phyloP scores from a whole-genome alignment of 305 asterid species.

The Fraxinus sp. region DNA sequence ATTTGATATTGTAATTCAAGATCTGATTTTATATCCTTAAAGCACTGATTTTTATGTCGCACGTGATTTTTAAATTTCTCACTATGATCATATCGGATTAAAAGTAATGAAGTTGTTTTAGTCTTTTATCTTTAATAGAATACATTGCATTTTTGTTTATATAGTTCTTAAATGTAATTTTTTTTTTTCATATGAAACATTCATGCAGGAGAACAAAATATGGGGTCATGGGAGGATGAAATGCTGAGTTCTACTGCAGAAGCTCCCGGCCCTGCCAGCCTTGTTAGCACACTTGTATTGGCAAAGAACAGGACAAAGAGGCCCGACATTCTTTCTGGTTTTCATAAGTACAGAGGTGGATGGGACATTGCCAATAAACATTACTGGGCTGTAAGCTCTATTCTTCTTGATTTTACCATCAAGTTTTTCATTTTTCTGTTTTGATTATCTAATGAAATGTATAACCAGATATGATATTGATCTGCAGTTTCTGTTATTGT shows the following conservation, averaged over 20 bases:
- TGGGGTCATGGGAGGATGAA: slow-evolving; percentile 76
- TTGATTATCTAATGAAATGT: neutral
- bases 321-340: slow-evolving; percentile 73
- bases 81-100: neutral
- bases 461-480: neutral
- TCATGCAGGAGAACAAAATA: slow-evolving; percentile 57
- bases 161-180: neutral
- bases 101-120: neutral
- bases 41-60: neutral
- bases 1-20: slow-evolving; percentile 18
- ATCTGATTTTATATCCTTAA: slow-evolving; percentile 7
- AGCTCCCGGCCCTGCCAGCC: slow-evolving; percentile 66
- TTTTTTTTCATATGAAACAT: slow-evolving; percentile 6
- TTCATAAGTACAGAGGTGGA: slow-evolving; percentile 88
- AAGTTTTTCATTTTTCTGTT: neutral
- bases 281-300: slow-evolving; percentile 61
- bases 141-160: neutral
- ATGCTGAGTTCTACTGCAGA: slow-evolving; percentile 48
- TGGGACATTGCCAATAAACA: slow-evolving; percentile 95
- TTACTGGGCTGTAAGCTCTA: slow-evolving; percentile 84
- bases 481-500: neutral
- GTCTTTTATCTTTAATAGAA: neutral
- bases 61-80: slow-evolving; percentile 7
- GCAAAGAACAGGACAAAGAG: slow-evolving; percentile 79
- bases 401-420: slow-evolving; percentile 7